Evolutionary conservation across 2,329 filamentous ascomycete species (phyloP), one percentile per base, ranked within the genome.

Genomic region (Talaromyces sp.): DNA sequence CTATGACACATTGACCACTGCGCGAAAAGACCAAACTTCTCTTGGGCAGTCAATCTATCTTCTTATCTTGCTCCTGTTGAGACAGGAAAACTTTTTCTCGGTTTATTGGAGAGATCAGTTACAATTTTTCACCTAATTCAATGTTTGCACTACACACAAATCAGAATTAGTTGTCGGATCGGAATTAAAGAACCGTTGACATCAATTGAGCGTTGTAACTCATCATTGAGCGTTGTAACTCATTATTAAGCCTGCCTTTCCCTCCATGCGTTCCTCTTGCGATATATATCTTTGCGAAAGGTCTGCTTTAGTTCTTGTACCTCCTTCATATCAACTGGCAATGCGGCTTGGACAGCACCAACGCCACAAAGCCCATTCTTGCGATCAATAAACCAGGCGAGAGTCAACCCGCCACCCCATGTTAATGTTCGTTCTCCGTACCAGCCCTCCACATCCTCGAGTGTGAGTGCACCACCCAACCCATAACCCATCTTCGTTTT

Each of bases 351-450:
- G 1, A 78, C 27, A 19, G 78, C 78, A 1, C 71, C 74, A 2
- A 80, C 57, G 14, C 75, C 78, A 54, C 77, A 80, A 4, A 81
- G 61, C 14, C 75, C 73, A 62, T 79, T 80, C 69, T 77, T 76
- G 1, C 78, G 77, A 64, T 81, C 80, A 57, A 81, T 71, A 21
- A 82, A 82, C 80, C 80, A 83, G 2, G 72, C 55, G 24, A 80
- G 64, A 0, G 78, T 80, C 63, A 77, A 41, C 0, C 79, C 78
- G 2, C 80, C 80, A 8, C 77, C 79, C 79, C 79, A 81, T 3
- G 71, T 75, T 58, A 81, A 65, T 0, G 79, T 81, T 0, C 68
- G 62, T 38, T 74, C 70, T 3, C 78, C 77, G 51, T 79, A 79
- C 72, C 78, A 79, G 3, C 76, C 75, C 1, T 78, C 71, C 1